Evolutionary conservation across 2,329 filamentous ascomycete genomes (phyloP).

Genomic region (Fusarium nurragi): DNA sequence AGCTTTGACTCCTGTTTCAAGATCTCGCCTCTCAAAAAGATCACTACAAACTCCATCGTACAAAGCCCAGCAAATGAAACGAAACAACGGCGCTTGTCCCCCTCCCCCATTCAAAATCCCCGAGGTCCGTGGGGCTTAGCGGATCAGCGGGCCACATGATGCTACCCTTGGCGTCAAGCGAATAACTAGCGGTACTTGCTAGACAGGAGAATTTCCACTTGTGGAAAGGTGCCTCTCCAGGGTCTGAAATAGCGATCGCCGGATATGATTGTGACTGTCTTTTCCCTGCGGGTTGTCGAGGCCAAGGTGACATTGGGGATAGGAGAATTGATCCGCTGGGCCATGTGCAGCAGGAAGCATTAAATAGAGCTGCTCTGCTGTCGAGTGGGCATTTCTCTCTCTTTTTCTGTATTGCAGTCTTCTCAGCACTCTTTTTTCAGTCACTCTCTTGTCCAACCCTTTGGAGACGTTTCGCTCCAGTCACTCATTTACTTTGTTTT

Average conservation of each 20-base stretch:
- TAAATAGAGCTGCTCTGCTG: background rate
- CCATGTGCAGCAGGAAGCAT: background rate
- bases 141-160: slow-evolving; percentile 15
- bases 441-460: slow-evolving; percentile 29
- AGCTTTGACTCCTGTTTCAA: slow-evolving; percentile 1
- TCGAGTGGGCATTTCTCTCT: background rate
- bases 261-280: slow-evolving; percentile 9
- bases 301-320: slow-evolving; percentile 4
- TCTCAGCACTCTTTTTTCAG: slow-evolving; percentile 22
- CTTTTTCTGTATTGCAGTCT: slow-evolving; percentile 6
- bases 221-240: background rate
- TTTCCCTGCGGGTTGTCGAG: background rate
- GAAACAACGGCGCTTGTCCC: background rate
- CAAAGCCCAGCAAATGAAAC: slow-evolving; percentile 2
- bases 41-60: background rate
- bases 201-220: slow-evolving; percentile 14
- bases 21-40: background rate
- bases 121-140: background rate
- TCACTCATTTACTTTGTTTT: slow-evolving; percentile 36
- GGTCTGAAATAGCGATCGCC: slow-evolving; percentile 34
- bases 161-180: background rate
- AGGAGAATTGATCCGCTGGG: slow-evolving; percentile 1
- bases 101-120: slow-evolving; percentile 15
- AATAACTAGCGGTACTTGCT: background rate
- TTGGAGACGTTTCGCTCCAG: slow-evolving; percentile 33